Percentiles rank a stretch among this genome's conserved stretches.
Conservation (phyloP, 345 rosid species). For the Sisymbrium altissimum region DNA sequence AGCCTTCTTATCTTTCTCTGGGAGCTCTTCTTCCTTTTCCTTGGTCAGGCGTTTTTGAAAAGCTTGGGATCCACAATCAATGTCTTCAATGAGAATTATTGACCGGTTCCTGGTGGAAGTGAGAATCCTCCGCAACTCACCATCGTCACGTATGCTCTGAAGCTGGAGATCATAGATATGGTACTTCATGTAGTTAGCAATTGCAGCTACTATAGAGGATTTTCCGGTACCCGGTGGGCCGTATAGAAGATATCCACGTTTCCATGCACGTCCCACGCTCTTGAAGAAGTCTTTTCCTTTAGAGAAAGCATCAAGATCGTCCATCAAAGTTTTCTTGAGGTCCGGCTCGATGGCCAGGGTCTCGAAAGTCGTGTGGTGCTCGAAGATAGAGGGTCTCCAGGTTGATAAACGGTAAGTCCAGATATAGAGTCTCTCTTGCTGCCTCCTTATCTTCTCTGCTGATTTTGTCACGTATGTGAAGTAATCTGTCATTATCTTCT, state of each 20-base stretch:
- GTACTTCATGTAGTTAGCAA: constrained; percentile 34
- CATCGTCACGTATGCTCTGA: constrained; percentile 30
- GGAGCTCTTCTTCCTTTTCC: neutral
- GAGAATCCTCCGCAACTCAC: constrained; percentile 21
- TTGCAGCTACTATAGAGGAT: constrained; percentile 33
- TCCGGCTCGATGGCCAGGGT: constrained; percentile 29
- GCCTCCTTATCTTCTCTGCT: constrained; percentile 20
- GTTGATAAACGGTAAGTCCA: constrained; percentile 10
- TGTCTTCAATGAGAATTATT: constrained; percentile 32
- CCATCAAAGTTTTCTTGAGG: constrained; percentile 2
- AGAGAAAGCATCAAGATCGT: constrained; percentile 30
- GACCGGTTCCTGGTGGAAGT: constrained; percentile 29
- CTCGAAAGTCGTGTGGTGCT: constrained; percentile 10
- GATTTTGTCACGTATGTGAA: constrained; percentile 17
- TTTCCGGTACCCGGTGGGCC: neutral
- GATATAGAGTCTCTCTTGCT: constrained; percentile 20
- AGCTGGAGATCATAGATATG: constrained; percentile 32
- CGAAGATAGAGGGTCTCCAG: constrained; percentile 20
- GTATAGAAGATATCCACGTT: constrained; percentile 5
- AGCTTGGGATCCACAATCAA: constrained; percentile 29
- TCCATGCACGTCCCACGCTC: constrained; percentile 32
- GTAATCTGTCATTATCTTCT: constrained; percentile 26
- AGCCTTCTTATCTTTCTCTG: neutral
- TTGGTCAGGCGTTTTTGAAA: constrained; percentile 14
- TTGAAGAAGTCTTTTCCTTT: constrained; percentile 29